phyloP scores from a whole-genome alignment of 2,329 filamentous ascomycete genomes.

The Zopfia rhizophila region DNA sequence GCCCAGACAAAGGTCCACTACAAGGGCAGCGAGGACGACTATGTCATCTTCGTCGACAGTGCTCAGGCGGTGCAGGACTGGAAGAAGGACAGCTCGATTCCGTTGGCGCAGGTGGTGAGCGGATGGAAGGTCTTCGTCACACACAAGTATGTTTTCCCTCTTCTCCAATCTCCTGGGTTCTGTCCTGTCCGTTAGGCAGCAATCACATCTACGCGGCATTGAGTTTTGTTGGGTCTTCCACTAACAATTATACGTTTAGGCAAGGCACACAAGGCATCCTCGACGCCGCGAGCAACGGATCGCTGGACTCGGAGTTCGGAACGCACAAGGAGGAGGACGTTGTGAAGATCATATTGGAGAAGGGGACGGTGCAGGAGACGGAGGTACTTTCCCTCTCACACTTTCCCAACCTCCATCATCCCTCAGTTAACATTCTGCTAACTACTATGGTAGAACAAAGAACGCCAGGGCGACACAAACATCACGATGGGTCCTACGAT shows the following conservation, averaged over 20 bases:
- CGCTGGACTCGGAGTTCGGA: conserved; percentile 87
- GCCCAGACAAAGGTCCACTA: conserved; percentile 81
- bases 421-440: conserved; percentile 2
- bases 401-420: not conserved
- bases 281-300: conserved; percentile 78
- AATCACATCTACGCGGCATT: too few relatives aligned
- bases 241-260: conserved; percentile 67
- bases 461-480: conserved; percentile 57
- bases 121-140: conserved; percentile 91
- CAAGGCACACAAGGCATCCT: conserved; percentile 86
- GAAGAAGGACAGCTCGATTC: conserved; percentile 80
- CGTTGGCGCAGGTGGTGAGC: conserved; percentile 85
- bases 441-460: conserved; percentile 46
- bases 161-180: too few relatives aligned
- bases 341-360: conserved; percentile 82
- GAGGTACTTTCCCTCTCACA: conserved; percentile 29
- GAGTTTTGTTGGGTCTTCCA: too few relatives aligned
- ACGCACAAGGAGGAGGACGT: conserved; percentile 81
- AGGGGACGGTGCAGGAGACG: conserved; percentile 64
- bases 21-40: conserved; percentile 79
- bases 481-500: conserved; percentile 49
- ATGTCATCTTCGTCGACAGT: conserved; percentile 72
- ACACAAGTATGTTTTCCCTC: conserved; percentile 74
- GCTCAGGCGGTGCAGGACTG: conserved; percentile 77
- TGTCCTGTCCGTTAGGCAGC: too few relatives aligned